phyloP scores from a whole-genome alignment of 768 basidiomycete genomes.

The Porphyrellus cyaneotinctus region DNA sequence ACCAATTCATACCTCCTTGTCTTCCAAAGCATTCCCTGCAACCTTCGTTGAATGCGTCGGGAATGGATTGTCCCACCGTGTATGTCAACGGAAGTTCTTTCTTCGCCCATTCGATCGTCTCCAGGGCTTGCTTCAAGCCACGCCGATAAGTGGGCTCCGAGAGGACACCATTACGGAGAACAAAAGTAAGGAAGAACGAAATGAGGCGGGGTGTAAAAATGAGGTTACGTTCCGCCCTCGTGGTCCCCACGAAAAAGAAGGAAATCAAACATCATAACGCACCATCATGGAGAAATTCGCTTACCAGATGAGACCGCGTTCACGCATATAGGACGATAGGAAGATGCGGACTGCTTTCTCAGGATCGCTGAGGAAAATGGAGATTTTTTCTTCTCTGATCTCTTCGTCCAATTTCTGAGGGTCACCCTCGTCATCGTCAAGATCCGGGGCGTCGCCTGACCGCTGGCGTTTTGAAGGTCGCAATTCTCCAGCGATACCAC shows the following conservation, averaged over 20 bases:
- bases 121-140: constrained; percentile 44
- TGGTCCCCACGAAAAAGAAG: constrained; percentile 17
- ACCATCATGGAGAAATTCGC: constrained; percentile 12
- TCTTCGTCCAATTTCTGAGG: constrained; percentile 32
- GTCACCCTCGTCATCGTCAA: constrained; percentile 36
- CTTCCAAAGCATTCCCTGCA: constrained; percentile 49
- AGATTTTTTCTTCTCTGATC: constrained; percentile 41
- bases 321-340: constrained; percentile 64
- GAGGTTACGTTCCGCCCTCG: constrained; percentile 48
- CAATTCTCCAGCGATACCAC: not conserved
- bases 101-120: constrained; percentile 37
- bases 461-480: constrained; percentile 27
- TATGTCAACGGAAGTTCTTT: constrained; percentile 42
- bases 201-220: constrained; percentile 50
- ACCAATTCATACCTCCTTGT: constrained; percentile 39
- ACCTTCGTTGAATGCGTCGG: constrained; percentile 46
- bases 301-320: constrained; percentile 70
- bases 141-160: constrained; percentile 45
- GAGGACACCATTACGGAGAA: constrained; percentile 54
- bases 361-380: constrained; percentile 59
- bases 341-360: constrained; percentile 57
- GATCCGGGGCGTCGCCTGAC: constrained; percentile 7
- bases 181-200: constrained; percentile 56
- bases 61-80: constrained; percentile 36
- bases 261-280: not conserved